Evolutionary conservation across 2,329 filamentous ascomycete genomes (phyloP).

Genomic region (Huntiella savannae): DNA sequence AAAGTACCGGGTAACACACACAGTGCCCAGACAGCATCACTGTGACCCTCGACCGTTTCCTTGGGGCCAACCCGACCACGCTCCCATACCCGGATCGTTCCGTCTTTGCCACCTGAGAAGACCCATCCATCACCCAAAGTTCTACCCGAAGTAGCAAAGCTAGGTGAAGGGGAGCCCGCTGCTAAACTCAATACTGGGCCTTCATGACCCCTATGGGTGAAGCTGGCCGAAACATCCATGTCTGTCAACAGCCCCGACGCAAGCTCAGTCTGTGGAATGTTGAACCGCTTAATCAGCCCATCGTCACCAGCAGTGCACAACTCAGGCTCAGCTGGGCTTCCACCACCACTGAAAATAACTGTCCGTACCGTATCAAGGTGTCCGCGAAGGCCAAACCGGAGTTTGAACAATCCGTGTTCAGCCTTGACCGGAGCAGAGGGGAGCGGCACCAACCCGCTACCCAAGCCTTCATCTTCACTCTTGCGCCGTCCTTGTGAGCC

Average conservation of each 20-base stretch:
- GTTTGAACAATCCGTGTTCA: constrained; percentile 69
- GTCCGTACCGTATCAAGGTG: constrained; percentile 87
- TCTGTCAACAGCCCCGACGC: constrained; percentile 38
- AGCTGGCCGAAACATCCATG: constrained; percentile 80
- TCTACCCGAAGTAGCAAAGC: constrained; percentile 74
- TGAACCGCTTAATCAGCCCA: constrained; percentile 90
- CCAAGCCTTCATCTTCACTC: constrained; percentile 43
- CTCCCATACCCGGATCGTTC: constrained; percentile 88
- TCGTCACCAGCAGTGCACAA: constrained; percentile 94
- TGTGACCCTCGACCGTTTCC: constrained; percentile 82
- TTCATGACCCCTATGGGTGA: constrained; percentile 87
- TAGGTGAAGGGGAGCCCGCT: constrained; percentile 70
- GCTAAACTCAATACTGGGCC: constrained; percentile 75
- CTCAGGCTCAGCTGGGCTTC: constrained; percentile 86
- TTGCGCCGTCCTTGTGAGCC: constrained; percentile 57
- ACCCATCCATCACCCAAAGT: constrained; percentile 92
- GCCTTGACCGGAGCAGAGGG: constrained; percentile 22
- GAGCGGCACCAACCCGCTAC: no score
- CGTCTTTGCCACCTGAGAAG: constrained; percentile 90
- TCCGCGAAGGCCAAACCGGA: constrained; percentile 76
- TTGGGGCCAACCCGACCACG: constrained; percentile 86
- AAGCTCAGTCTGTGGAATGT: constrained; percentile 64
- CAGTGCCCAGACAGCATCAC: constrained; percentile 87
- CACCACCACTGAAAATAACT: constrained; percentile 91
- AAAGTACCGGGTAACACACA: constrained; percentile 77